Conservation (phyloP, 371 early-diverging fungal species). For the Parasitella parasitica region DNA sequence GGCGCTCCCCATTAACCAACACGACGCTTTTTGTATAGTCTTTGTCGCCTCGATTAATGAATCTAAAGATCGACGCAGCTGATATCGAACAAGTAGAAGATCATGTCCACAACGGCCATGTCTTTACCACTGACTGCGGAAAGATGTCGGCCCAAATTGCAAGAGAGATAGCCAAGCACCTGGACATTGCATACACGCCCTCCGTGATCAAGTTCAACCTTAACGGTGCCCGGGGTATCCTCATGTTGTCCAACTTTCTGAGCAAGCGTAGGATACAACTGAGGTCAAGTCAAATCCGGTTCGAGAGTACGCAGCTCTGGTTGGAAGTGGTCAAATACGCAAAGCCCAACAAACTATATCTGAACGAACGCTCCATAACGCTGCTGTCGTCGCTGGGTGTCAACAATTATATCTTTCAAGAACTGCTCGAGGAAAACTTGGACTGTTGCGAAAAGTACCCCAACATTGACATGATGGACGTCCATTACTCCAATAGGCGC, state of each 20-base stretch:
- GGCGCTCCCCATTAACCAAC: no score
- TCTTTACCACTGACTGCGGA: constrained; percentile 77
- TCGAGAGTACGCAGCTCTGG: constrained; percentile 42
- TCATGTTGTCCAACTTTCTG: constrained; percentile 31
- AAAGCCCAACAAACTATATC: constrained; percentile 46
- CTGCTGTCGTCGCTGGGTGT: constrained; percentile 63
- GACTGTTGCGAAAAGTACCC: constrained; percentile 36
- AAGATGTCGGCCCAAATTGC: constrained; percentile 55
- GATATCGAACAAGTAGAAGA: constrained; percentile 53
- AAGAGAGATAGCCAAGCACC: constrained; percentile 23
- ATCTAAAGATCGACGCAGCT: background rate
- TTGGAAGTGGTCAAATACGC: constrained; percentile 56
- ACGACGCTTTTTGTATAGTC: background rate
- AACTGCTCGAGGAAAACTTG: constrained; percentile 39
- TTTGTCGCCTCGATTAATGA: background rate
- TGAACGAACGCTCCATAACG: constrained; percentile 65
- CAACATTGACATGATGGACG: constrained; percentile 30
- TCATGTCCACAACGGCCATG: constrained; percentile 47
- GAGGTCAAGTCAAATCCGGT: constrained; percentile 66
- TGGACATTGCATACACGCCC: constrained; percentile 48
- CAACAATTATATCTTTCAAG: constrained; percentile 39
- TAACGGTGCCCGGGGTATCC: constrained; percentile 75
- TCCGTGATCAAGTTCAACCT: constrained; percentile 76
- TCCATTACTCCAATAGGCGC: constrained; percentile 37
- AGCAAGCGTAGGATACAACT: constrained; percentile 40